Conservation (phyloP, 257 asterid genomes). For the Echium plantagineum region DNA sequence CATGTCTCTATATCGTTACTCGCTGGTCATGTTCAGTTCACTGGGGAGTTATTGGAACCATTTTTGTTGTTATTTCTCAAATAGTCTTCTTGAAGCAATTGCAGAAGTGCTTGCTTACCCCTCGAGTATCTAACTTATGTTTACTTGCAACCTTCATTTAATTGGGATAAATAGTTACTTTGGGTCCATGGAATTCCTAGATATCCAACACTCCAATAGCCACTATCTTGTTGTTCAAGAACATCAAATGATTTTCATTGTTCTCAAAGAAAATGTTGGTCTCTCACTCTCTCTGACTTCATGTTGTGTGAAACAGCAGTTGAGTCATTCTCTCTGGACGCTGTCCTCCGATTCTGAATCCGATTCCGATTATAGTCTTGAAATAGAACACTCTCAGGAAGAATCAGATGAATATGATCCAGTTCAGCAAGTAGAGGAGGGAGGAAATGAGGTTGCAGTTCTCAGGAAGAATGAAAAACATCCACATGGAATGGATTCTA, state of each 20-base stretch:
- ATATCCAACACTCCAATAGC: background rate
- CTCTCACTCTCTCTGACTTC: slow-evolving; percentile 8
- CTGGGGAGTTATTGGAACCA: background rate
- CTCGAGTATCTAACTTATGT: no score
- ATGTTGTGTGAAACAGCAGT: slow-evolving; percentile 30
- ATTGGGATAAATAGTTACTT: background rate
- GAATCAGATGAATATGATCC: slow-evolving; percentile 15
- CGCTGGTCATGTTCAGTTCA: no score
- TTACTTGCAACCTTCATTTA: background rate
- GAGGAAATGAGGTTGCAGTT: slow-evolving; percentile 21
- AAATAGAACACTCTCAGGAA: slow-evolving; percentile 19
- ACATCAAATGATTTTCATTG: background rate
- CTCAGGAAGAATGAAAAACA: slow-evolving; percentile 22
- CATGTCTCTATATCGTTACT: no score
- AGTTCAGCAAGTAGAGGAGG: slow-evolving; percentile 12
- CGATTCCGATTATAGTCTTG: slow-evolving; percentile 27
- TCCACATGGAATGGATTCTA: slow-evolving; percentile 3
- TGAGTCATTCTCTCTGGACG: slow-evolving; percentile 35
- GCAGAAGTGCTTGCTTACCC: no score
- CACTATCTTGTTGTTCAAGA: background rate
- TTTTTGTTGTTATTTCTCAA: background rate
- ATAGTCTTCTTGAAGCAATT: no score
- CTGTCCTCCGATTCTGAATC: slow-evolving; percentile 73
- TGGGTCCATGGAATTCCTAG: background rate
- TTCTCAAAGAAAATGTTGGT: background rate